These are phyloP conservation scores for Cercis canadensis DNA, from an alignment of 306 rosid genomes.

Conservation along the genomic window DNA sequence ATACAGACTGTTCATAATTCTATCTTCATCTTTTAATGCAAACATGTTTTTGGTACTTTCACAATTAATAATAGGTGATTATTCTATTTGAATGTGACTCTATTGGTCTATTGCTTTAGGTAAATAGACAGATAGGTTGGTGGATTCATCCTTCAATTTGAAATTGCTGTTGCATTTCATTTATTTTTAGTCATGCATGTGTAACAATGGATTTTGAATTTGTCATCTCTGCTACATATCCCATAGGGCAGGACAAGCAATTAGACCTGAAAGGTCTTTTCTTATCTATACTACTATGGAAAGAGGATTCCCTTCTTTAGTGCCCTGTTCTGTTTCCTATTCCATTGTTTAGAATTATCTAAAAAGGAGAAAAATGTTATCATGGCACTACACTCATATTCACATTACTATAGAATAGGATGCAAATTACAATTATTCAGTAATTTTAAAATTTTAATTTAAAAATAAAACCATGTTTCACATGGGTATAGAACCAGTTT, in stretches of 20 bases:
- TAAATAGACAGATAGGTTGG: not conserved
- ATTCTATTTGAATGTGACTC: not conserved
- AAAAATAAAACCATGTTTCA: too few species aligned
- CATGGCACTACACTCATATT: too few species aligned
- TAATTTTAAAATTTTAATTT: too few species aligned
- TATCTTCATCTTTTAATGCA: conserved; percentile 10
- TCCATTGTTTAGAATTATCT: too few species aligned
- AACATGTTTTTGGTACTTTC: conserved; percentile 10
- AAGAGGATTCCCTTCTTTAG: too few species aligned
- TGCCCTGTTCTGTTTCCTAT: too few species aligned
- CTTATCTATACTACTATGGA: not conserved
- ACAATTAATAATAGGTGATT: not conserved
- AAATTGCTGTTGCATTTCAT: not conserved
- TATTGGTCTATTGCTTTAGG: not conserved
- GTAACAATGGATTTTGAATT: not conserved
- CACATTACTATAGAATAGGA: too few species aligned
- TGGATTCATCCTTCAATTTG: not conserved
- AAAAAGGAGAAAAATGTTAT: too few species aligned
- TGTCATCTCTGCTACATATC: not conserved
- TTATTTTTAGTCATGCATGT: not conserved
- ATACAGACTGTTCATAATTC: conserved; percentile 5
- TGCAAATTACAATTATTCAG: too few species aligned
- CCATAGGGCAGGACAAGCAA: not conserved
- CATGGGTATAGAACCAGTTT: not conserved
- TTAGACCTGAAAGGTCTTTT: not conserved